Percentiles rank a stretch among this genome's conserved stretches.
Conservation (phyloP, 116 monocot species). For the Iris pallida region DNA sequence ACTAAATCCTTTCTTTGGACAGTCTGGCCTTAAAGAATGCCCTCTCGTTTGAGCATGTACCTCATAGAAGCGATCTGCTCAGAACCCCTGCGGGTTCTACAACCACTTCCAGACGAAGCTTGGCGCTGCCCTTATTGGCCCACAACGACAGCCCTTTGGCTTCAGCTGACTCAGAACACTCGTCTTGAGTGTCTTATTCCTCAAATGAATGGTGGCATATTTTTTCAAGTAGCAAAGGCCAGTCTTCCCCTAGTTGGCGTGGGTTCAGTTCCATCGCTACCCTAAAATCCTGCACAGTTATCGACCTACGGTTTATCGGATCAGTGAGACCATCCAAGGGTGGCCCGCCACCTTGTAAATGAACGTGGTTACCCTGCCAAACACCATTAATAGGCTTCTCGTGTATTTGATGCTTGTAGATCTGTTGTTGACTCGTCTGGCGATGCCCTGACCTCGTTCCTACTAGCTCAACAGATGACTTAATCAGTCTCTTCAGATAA, state of each 20-base stretch:
- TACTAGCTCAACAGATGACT: slow-evolving; percentile 52
- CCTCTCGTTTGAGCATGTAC: slow-evolving; percentile 4
- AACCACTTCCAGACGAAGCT: background rate
- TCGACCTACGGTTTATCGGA: slow-evolving; percentile 7
- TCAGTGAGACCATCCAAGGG: slow-evolving; percentile 25
- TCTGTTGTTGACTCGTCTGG: slow-evolving; percentile 31
- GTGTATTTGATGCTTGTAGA: slow-evolving; percentile 29
- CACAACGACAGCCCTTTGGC: background rate
- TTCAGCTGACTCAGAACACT: slow-evolving; percentile 10
- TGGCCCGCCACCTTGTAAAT: slow-evolving; percentile 25
- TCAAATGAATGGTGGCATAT: slow-evolving; percentile 30
- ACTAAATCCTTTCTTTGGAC: background rate
- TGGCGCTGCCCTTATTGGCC: background rate
- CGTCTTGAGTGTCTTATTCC: slow-evolving; percentile 14
- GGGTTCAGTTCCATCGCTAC: slow-evolving; percentile 75
- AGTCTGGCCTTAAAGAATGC: slow-evolving; percentile 5
- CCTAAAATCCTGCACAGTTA: slow-evolving; percentile 73
- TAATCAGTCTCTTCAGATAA: slow-evolving; percentile 68
- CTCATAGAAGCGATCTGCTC: background rate
- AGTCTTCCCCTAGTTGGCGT: slow-evolving; percentile 65
- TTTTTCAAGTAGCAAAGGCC: slow-evolving; percentile 71
- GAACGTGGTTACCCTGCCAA: slow-evolving; percentile 37
- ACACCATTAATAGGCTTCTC: slow-evolving; percentile 38
- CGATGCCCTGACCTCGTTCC: slow-evolving; percentile 31
- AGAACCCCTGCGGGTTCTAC: background rate